These are phyloP conservation scores for Dalbergia cultrata DNA, from an alignment of 306 rosid genomes.

Conservation along the genomic window DNA sequence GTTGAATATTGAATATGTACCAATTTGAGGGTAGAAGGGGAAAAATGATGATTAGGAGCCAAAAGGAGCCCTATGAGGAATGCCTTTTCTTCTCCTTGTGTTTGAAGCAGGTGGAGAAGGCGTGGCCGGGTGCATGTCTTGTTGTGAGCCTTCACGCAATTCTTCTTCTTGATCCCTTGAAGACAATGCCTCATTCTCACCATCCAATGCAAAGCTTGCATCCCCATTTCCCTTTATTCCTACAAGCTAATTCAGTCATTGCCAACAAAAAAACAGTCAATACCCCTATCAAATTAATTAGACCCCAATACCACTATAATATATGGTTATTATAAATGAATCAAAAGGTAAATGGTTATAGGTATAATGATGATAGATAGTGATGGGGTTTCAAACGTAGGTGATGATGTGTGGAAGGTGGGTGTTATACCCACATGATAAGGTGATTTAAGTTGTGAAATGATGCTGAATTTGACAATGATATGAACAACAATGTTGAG, in stretches of 20 bases:
- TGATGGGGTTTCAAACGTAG: constrained; percentile 62
- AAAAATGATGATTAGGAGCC: constrained; percentile 56
- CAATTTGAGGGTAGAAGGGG: constrained; percentile 13
- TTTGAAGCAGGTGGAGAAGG: constrained; percentile 83
- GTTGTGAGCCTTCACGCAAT: constrained; percentile 85
- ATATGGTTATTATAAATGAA: background rate
- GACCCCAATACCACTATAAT: constrained; percentile 19
- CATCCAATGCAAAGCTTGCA: constrained; percentile 72
- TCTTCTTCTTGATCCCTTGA: constrained; percentile 65
- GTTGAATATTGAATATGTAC: constrained; percentile 47
- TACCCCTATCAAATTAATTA: background rate
- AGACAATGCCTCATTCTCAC: constrained; percentile 52
- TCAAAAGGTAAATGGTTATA: background rate
- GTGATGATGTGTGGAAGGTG: constrained; percentile 73
- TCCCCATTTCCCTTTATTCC: constrained; percentile 86
- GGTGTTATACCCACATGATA: constrained; percentile 59
- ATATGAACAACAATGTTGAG: constrained; percentile 31
- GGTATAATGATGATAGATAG: constrained; percentile 52
- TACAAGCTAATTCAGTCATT: constrained; percentile 65
- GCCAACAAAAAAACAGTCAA: constrained; percentile 27
- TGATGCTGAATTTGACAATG: constrained; percentile 58
- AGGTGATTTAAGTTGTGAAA: constrained; percentile 53
- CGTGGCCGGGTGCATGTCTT: constrained; percentile 76
- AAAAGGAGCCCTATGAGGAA: constrained; percentile 96
- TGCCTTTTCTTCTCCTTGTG: constrained; percentile 96